Conservation (phyloP, 2,329 filamentous ascomycete genomes). For the Geosmithia putterillii region DNA sequence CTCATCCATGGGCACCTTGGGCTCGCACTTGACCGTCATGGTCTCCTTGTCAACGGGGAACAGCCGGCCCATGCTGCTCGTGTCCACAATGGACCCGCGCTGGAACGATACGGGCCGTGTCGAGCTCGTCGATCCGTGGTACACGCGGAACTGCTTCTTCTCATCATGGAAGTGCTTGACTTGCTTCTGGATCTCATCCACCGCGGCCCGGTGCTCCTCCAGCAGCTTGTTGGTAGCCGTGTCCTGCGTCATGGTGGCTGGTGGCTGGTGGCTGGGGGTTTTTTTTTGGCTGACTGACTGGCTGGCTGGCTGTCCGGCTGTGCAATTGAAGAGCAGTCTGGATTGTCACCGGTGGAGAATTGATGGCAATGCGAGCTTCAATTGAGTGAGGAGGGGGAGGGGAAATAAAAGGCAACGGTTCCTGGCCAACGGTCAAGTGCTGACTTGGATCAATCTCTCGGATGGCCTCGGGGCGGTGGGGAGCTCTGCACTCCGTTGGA, state of each 20-base stretch:
- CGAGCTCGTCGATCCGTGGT: slow-evolving; percentile 49
- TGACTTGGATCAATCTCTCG: background rate
- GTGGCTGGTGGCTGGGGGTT: no score
- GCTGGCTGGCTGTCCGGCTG: no score
- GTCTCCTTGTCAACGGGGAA: slow-evolving; percentile 34
- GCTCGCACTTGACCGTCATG: slow-evolving; percentile 40
- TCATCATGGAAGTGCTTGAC: slow-evolving; percentile 14
- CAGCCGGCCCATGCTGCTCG: slow-evolving; percentile 38
- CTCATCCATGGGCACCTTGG: slow-evolving; percentile 46
- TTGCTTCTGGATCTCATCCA: slow-evolving; percentile 12
- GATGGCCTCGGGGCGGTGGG: background rate
- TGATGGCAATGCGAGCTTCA: background rate
- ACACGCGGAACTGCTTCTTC: slow-evolving; percentile 40
- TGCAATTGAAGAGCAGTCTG: no score
- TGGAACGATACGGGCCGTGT: slow-evolving; percentile 32
- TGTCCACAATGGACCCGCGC: slow-evolving; percentile 35
- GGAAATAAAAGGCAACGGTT: background rate
- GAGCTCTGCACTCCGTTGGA: background rate
- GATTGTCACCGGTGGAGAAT: no score
- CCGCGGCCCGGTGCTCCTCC: slow-evolving; percentile 13
- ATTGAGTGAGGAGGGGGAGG: background rate
- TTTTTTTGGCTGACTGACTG: no score
- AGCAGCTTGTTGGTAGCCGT: slow-evolving; percentile 7
- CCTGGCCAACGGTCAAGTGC: background rate
- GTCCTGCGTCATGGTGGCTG: slow-evolving; percentile 1